phyloP scores from a whole-genome alignment of 345 rosid species.

The Rhizophora mangle region DNA sequence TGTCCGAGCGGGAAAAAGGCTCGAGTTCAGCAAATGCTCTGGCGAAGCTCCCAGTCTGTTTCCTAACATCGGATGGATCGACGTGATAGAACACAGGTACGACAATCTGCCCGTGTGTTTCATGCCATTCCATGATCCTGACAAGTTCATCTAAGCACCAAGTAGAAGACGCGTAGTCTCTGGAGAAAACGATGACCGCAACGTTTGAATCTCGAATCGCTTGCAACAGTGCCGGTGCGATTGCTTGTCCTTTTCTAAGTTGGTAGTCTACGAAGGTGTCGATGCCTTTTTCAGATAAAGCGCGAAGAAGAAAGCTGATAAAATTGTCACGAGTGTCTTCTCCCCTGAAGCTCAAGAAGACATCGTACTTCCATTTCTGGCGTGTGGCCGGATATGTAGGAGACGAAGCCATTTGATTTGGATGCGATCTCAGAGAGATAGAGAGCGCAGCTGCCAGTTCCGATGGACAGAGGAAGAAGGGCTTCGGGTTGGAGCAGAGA shows the following conservation, averaged over 20 bases:
- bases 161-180: not conserved
- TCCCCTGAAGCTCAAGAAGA: too few relatives aligned
- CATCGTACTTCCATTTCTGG: too few relatives aligned
- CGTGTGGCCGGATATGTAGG: too few relatives aligned
- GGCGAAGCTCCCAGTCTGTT: not conserved
- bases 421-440: too few relatives aligned
- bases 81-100: not conserved
- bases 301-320: not conserved
- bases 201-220: not conserved
- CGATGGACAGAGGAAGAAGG: too few relatives aligned
- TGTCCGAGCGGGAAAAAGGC: not conserved
- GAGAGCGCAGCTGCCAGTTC: too few relatives aligned
- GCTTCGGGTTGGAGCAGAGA: too few relatives aligned
- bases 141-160: conserved; percentile 1
- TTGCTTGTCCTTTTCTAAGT: not conserved
- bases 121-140: not conserved
- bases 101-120: not conserved
- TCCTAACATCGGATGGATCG: not conserved
- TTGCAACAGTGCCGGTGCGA: not conserved
- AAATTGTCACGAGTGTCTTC: too few relatives aligned
- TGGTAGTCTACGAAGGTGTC: not conserved
- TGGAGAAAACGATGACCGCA: not conserved
- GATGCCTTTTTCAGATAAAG: not conserved
- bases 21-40: not conserved
- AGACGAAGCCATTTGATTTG: too few relatives aligned